Evolutionary conservation across 306 rosid species (phyloP), one percentile per base, ranked within the genome.

Genomic region (Luffa aegyptiaca): DNA sequence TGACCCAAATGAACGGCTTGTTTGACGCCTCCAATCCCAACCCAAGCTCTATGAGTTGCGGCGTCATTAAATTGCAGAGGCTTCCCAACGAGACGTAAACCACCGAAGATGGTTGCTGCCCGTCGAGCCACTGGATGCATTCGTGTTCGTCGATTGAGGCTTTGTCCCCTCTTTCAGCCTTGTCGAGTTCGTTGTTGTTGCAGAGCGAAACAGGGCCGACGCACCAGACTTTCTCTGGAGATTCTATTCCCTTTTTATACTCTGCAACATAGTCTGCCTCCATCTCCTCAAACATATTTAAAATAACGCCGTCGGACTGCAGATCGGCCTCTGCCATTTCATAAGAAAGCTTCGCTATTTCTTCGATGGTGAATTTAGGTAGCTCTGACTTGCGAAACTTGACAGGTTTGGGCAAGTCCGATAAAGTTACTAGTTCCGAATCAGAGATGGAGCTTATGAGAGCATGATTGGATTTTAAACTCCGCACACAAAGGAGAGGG

Each of bases 1-100:
- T 8, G 3, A 41, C 83, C 89, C 86, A 86, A 48, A 86, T 61
- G 63, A 86, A 86, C 3, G 86, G 89, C n/a, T 41, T 83, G 1
- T 81, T 75, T 3, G 86, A 81, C 5, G 73, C 83, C 42, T 86
- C 89, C 14, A 86, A 45, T 3, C 86, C 86, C 62, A 59, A 48
- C 0, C 82, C 86, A 4, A 86, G 83, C 65, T 86, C 85, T 65
- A 83, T 61, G 64, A 79, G 9, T 51, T 86, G 85, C 6, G 75
- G 16, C n/a, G 80, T 3, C 1, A 14, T 11, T n/a, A 75, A 46
- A 53, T 79, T 79, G 31, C 81, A 83, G 1, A 86, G 26, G 64
- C 83, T 86, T 69, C 89, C 86, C 17, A 92, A 39, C 49, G 91
- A 92, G 39, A 78, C 93, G 81, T 90, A 89, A 10, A 92, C 33